Conservation (phyloP, 2,329 filamentous ascomycete species). For the Neoscytalidium dimidiatum region DNA sequence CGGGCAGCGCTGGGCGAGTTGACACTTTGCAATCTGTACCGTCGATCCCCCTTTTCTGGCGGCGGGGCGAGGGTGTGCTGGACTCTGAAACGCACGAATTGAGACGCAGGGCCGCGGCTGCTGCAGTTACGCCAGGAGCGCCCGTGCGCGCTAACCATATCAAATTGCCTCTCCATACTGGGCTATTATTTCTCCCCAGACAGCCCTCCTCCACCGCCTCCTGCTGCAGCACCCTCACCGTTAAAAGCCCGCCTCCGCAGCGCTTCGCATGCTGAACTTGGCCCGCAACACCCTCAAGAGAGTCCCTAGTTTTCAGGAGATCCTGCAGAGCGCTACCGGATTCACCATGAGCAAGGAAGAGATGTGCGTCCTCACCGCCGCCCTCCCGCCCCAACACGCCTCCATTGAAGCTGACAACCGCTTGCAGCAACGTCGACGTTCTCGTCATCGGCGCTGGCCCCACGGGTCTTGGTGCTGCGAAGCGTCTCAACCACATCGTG, state of each 20-base stretch:
- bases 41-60: conserved; percentile 22
- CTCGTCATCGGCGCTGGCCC: conserved; percentile 97
- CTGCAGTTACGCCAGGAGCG: conserved; percentile 18
- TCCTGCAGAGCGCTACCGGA: conserved; percentile 34
- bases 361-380: conserved; percentile 34
- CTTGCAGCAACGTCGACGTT: conserved; percentile 81
- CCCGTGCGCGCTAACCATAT: conserved; percentile 13
- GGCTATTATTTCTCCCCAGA: conserved; percentile 17
- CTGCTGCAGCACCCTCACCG: conserved; percentile 8
- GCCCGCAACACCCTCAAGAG: conserved; percentile 42
- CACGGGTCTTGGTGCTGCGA: conserved; percentile 95
- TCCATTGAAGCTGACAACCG: conserved; percentile 25
- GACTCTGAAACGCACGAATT: conserved; percentile 18
- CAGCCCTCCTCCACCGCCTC: conserved; percentile 12
- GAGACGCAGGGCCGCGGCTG: conserved; percentile 16
- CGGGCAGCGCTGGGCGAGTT: conserved; percentile 14
- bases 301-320: conserved; percentile 45
- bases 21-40: conserved; percentile 19
- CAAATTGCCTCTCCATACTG: conserved; percentile 17
- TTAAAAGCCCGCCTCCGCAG: conserved; percentile 15
- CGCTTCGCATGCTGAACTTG: conserved; percentile 35
- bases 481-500: conserved; percentile 96
- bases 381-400: conserved; percentile 17
- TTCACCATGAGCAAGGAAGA: conserved; percentile 40
- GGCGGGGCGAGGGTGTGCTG: conserved; percentile 15